Base-by-base conservation (phyloP, 164 flowering plant species). In the Malania oleifera region DNA sequence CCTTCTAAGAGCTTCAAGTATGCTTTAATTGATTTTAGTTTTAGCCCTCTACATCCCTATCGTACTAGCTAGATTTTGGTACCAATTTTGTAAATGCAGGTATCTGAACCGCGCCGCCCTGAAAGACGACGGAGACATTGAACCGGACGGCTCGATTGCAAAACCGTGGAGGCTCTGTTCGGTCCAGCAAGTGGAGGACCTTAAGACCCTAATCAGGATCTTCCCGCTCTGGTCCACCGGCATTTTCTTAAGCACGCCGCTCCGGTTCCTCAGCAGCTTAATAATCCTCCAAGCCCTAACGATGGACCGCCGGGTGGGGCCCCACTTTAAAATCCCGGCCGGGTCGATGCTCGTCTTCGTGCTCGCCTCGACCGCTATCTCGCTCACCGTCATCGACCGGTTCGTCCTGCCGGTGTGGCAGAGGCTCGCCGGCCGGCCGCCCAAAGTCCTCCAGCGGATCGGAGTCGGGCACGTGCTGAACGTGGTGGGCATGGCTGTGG, bases 281-380 rank as follows among this genome's bases (percentile, higher is more conserved):
- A 52, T 68, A 1, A 62, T 85, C 57, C 75, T 83, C 46, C 90
- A 85, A 73, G 86, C 82, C 24, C 72, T 82, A 28, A 49, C 69
- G 63, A 81, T 85, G 88, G 84, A 88, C 68, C 81, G 89, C n/a
- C 79, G 66, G 56, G 29, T 87, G 6, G 80, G 82, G 0, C 65
- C 78, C 1, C 63, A 67, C 38, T 77, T 88, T 80, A 38, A 71
- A 49, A 76, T 85, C 73, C 89, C 93, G 5, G 83, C 86, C 0
- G 88, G 80, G 0, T 70, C 91, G 4, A 51, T 85, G 52, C 4
- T 31, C 1, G 85, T 86, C 44, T 47, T 80, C 38, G 25, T 53
- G 7, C 50, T 81, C 0, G 9, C 81, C 22, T 62, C 80, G 47
- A 57, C 85, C 0, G 63, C 82, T 51, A 43, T 80, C 48, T 67